A percentile compares a stretch with the other conserved stretches of the same genome.
These are phyloP conservation scores for Gymnopilus dilepis DNA, from an alignment of 768 basidiomycete genomes.

Conservation along the genomic window DNA sequence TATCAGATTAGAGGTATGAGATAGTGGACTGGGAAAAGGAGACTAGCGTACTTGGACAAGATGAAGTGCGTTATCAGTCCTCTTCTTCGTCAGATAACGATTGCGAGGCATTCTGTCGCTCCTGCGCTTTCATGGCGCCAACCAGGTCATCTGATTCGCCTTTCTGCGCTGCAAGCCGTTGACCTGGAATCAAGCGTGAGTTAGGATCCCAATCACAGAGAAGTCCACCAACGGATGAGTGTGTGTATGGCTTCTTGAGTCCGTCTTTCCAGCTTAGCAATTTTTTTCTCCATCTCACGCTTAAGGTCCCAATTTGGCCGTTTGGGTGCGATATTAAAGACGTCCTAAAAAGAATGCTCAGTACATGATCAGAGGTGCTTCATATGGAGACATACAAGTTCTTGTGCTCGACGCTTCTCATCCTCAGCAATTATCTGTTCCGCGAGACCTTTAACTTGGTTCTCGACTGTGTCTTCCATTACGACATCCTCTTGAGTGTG, in stretches of 20 bases:
- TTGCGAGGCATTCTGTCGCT: constrained; percentile 58
- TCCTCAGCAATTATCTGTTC: constrained; percentile 88
- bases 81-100: constrained; percentile 68
- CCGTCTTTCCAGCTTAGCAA: constrained; percentile 86
- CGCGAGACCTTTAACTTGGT: constrained; percentile 80
- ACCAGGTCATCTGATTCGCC: constrained; percentile 80
- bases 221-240: constrained; percentile 76
- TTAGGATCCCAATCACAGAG: constrained; percentile 3
- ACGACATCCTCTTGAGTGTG: constrained; percentile 59
- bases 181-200: constrained; percentile 52
- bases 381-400: constrained; percentile 64
- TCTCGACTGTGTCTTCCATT: constrained; percentile 87
- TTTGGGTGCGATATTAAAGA: constrained; percentile 98
- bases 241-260: constrained; percentile 93
- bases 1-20: constrained; percentile 15
- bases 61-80: constrained; percentile 33
- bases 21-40: constrained; percentile 20
- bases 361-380: constrained; percentile 3
- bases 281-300: constrained; percentile 89
- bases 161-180: constrained; percentile 79
- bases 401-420: constrained; percentile 82
- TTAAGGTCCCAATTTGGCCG: constrained; percentile 96
- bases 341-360: constrained; percentile 57
- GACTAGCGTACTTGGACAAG: constrained; percentile 25
- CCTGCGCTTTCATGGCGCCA: constrained; percentile 84